A percentile compares a stretch with the other conserved stretches of the same genome.
phyloP scores from a whole-genome alignment of 345 rosid genomes.

The Eucalyptus tenuipes region DNA sequence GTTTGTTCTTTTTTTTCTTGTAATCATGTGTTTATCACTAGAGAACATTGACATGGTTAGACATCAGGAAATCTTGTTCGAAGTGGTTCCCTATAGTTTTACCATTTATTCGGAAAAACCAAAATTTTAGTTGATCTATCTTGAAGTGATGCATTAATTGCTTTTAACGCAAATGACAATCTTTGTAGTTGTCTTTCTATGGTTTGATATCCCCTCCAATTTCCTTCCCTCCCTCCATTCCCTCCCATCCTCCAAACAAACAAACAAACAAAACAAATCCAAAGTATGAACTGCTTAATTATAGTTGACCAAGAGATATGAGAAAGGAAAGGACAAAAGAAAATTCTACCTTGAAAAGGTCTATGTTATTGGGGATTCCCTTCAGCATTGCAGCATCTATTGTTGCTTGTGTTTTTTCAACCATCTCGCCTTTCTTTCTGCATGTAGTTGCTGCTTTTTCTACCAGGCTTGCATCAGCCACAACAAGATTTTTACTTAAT shows the following conservation, averaged over 20 bases:
- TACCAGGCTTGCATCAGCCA: conserved; percentile 56
- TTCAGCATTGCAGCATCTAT: conserved; percentile 84
- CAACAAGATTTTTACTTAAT: conserved; percentile 74
- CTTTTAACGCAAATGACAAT: background rate
- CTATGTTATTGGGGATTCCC: conserved; percentile 96
- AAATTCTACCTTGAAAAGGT: conserved; percentile 69
- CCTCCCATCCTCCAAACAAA: background rate
- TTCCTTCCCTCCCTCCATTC: background rate
- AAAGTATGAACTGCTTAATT: background rate
- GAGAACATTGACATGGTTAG: background rate
- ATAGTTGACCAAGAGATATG: background rate
- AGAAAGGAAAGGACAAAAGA: background rate
- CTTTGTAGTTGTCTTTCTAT: background rate
- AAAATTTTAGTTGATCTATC: background rate
- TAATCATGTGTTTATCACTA: background rate
- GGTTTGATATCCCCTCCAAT: background rate
- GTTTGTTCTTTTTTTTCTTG: background rate
- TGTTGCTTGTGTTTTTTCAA: conserved; percentile 90
- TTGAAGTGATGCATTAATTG: background rate
- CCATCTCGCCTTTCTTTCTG: conserved; percentile 50
- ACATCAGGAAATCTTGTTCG: background rate
- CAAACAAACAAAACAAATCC: background rate
- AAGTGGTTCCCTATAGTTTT: background rate
- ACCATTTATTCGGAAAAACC: background rate
- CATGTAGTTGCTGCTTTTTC: conserved; percentile 72